A percentile compares a stretch with the other conserved stretches of the same genome.
Evolutionary conservation across 305 asterid species (phyloP).

Genomic region (Rubia peregrina): DNA sequence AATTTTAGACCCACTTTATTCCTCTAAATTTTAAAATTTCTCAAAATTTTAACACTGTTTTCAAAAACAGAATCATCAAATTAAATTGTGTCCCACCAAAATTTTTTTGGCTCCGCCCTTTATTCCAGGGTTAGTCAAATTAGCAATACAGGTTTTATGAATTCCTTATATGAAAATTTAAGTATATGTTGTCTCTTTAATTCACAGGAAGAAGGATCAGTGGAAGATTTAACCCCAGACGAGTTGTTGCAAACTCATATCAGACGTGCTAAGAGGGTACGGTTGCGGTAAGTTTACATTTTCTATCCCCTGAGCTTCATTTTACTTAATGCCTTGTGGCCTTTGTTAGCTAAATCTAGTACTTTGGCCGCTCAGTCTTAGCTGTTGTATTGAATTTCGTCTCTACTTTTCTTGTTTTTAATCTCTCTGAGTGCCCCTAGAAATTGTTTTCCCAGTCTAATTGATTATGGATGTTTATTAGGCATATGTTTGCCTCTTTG

Average conservation of each 20-base stretch:
- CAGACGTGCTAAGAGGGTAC: constrained; percentile 80
- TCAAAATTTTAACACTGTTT: no score
- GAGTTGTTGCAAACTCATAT: constrained; percentile 78
- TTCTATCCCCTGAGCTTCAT: constrained; percentile 8
- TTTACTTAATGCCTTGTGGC: neutral
- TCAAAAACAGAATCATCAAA: no score
- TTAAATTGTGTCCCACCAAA: no score
- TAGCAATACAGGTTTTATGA: neutral
- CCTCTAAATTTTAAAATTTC: no score
- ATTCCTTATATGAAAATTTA: neutral
- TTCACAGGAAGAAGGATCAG: constrained; percentile 57
- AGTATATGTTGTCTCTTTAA: constrained; percentile 7
- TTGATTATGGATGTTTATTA: neutral
- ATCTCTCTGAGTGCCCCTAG: neutral
- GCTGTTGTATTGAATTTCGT: neutral
- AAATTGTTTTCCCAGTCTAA: neutral
- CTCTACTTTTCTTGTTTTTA: neutral
- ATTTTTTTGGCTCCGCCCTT: no score
- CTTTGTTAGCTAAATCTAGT: neutral
- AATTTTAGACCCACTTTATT: no score
- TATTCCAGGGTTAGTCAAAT: neutral
- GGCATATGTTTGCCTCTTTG: neutral
- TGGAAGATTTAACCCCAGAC: constrained; percentile 49
- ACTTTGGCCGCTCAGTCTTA: neutral
- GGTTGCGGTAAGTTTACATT: constrained; percentile 54